Base-by-base conservation (phyloP, 495 filamentous ascomycete species). In the Mycothermus thermophilus region DNA sequence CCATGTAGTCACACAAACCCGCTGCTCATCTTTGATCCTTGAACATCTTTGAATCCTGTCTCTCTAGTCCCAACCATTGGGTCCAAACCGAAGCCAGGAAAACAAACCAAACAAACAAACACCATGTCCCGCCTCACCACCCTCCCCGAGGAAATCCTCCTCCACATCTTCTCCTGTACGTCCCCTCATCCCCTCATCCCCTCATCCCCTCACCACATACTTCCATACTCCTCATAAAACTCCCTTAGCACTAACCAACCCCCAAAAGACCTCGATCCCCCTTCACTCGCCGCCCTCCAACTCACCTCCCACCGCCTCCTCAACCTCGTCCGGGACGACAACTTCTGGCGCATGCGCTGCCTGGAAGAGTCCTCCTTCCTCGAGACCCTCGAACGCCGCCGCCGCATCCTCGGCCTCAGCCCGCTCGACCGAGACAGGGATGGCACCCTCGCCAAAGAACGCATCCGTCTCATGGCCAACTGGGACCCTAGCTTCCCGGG, bases 401-500 rank as follows among this genome's bases (percentile, higher is more conserved):
- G 57, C 32, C 45, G 52, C 3, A 51, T 67, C 7, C 26, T 61
- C 18, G 26, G 42, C 25, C 30, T 42, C 30, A 49, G 4, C 10
- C 6, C 16, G 3, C 15, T 31, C n/a, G 29, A 31, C 18, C 3
- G 16, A 4, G 11, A 17, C 14, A 30, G 10, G 17, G 12, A 15
- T 6, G 25, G 15, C 17, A 10, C 64, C 36, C 43, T 47, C 23
- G 45, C 58, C 26, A 47, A 55, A 48, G 48, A 70, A 65, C 58
- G 72, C 60, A 40, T 56, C 13, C 64, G 66, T 7, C 60, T 69
- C 33, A 69, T 80, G 32, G 76, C 74, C 4, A 81, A 79, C 42
- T 93, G 85, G 85, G 84, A 94, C 42, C 81, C 83, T 2, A 71
- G 72, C 4, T 79, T 79, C 38, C 74, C 78, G 10, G 57, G 60